These are phyloP conservation scores for Adansonia digitata DNA, from an alignment of 345 rosid genomes.

Conservation along the genomic window DNA sequence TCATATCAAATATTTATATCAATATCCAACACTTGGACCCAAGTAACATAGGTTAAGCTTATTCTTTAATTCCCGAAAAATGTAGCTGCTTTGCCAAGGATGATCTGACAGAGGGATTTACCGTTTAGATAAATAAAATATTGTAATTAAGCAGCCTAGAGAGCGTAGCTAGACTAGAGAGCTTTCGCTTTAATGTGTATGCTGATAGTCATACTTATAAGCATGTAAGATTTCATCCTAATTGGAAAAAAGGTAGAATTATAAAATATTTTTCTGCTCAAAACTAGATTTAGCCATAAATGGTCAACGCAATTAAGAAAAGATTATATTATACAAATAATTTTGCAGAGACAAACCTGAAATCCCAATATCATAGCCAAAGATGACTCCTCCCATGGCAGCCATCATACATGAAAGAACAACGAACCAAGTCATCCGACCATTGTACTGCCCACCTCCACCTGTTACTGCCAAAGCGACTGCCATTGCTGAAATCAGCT, in stretches of 20 bases:
- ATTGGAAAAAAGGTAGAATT: neutral
- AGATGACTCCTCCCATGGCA: constrained; percentile 83
- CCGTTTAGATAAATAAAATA: neutral
- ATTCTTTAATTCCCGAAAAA: no score
- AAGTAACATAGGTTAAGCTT: no score
- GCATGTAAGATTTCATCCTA: neutral
- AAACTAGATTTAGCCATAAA: neutral
- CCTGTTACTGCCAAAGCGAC: constrained; percentile 24
- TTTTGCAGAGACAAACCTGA: constrained; percentile 38
- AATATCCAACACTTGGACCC: no score
- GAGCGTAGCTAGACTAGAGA: no score
- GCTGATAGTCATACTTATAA: neutral
- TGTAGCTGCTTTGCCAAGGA: no score
- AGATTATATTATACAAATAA: neutral
- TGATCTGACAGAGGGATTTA: neutral
- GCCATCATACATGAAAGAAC: constrained; percentile 76
- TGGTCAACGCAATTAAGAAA: neutral
- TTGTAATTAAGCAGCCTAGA: neutral
- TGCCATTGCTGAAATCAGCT: constrained; percentile 34
- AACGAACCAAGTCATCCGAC: constrained; percentile 55
- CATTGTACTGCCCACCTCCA: constrained; percentile 33
- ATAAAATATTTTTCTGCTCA: neutral
- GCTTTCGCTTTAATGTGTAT: neutral
- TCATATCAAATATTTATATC: no score
- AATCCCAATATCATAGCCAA: constrained; percentile 85